These are phyloP conservation scores for Saccharomyces mikatae DNA, from an alignment of 805 yeast genomes.

Conservation along the genomic window DNA sequence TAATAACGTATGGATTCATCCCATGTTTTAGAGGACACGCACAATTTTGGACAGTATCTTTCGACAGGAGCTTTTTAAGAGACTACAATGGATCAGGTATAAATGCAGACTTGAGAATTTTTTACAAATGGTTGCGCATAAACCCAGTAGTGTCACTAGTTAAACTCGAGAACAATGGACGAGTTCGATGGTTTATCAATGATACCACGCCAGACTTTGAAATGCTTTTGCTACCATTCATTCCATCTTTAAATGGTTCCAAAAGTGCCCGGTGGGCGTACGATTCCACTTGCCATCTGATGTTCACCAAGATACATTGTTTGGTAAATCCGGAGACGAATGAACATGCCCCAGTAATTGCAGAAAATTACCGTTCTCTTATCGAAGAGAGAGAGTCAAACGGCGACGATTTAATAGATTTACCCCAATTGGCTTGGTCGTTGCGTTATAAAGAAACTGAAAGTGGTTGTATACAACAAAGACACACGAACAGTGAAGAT, in stretches of 20 bases:
- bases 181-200: slow-evolving; percentile 11
- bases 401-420: slow-evolving; percentile 8
- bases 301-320: slow-evolving; percentile 7
- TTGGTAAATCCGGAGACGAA: neutral
- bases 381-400: slow-evolving; percentile 5
- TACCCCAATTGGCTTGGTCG: slow-evolving; percentile 20
- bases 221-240: slow-evolving; percentile 16
- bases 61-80: slow-evolving; percentile 13
- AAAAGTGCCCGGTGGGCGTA: slow-evolving; percentile 9
- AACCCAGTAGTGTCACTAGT: slow-evolving; percentile 37
- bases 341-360: neutral
- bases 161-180: slow-evolving; percentile 14
- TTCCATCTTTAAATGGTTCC: neutral
- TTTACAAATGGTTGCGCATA: slow-evolving; percentile 33
- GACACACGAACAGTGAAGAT: neutral
- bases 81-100: neutral
- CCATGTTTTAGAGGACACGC: slow-evolving; percentile 25
- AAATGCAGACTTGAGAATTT: slow-evolving; percentile 12
- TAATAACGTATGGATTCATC: slow-evolving; percentile 40
- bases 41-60: slow-evolving; percentile 12
- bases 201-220: slow-evolving; percentile 9
- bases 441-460: slow-evolving; percentile 4
- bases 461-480: neutral
- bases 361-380: slow-evolving; percentile 2
- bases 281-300: slow-evolving; percentile 6